Base-by-base conservation (phyloP, 169 alveolate genomes). In the Plasmodium cynomolgi region DNA sequence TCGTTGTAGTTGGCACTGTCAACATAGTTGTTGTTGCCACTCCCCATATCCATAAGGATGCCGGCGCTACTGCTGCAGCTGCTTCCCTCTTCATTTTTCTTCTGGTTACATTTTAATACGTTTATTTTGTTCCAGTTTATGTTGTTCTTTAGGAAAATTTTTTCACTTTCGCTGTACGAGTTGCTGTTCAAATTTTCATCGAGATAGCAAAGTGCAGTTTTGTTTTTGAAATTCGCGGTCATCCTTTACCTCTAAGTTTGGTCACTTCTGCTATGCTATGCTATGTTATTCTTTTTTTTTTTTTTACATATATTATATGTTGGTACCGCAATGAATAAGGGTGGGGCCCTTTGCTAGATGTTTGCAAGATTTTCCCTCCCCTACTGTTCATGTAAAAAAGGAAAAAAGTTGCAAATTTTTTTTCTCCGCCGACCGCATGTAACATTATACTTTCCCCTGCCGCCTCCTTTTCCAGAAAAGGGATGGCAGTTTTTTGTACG, bases 91-190 rank as follows among this genome's bases (percentile, higher is more conserved):
- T 41, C 41, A 44, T 37, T 39, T 39, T 81, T 41, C 26, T 13
- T n/a, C 29, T 81, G 3, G 29, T 17, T 44, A 39, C 58, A n/a
- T 81, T 54, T 75, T 50, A 85, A 56, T 37, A 77, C 33, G 23
- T 75, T 85, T 31, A 85, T 44, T 75, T 85, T 75, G 6, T 56
- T 85, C 93, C 93, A 85, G 20, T 85, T 34, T 54, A 85, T 56
- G 80, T 85, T 85, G 62, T 85, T 85, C 62, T 85, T 85, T 54
- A 85, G 62, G 62, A 85, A 85, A 33, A 37, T 23, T 44, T 85
- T 77, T 44, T 85, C 86, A 74, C 81, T 85, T 74, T 85, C 93
- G 41, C 84, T 77, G 81, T 85, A 74, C 33, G 47, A 39, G 68
- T 50, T 56, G 56, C 58, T 54, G 33, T 85, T 85, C 81, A 85